Evolutionary conservation across 148 eudicot species (phyloP).

Genomic region (Rhododendron mucronatum): DNA sequence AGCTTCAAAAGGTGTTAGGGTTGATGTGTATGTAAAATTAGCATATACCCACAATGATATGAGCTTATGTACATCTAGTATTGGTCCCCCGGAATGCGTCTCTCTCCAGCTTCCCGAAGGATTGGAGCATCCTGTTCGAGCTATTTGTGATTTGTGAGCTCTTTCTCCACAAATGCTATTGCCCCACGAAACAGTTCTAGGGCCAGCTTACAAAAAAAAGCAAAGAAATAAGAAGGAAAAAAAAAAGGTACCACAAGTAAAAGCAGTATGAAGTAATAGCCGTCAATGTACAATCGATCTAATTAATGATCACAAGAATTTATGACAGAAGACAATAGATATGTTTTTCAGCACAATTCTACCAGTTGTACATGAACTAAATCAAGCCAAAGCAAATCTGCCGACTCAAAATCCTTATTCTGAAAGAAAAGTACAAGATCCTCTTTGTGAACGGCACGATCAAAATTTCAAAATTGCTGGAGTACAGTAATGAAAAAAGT

Average conservation of each 20-base stretch:
- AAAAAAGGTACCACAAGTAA: background rate
- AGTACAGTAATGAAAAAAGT: background rate
- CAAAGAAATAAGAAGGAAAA: background rate
- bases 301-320: background rate
- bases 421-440: background rate
- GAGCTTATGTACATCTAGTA: background rate
- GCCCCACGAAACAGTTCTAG: background rate
- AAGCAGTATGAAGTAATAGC: background rate
- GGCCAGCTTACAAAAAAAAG: background rate
- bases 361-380: background rate
- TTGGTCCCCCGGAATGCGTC: too few species aligned
- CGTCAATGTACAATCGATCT: background rate
- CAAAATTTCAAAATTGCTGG: slow-evolving; percentile 9
- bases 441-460: background rate
- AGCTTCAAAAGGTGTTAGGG: too few species aligned
- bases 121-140: too few species aligned
- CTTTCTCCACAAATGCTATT: background rate
- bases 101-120: too few species aligned
- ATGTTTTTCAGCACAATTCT: background rate
- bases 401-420: background rate
- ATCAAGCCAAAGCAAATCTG: background rate
- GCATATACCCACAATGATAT: background rate
- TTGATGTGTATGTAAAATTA: too few species aligned
- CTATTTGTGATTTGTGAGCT: too few species aligned
- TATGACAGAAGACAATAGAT: background rate